Conservation (phyloP, 805 yeast species). For the Cyberlindnera xylosilytica region DNA sequence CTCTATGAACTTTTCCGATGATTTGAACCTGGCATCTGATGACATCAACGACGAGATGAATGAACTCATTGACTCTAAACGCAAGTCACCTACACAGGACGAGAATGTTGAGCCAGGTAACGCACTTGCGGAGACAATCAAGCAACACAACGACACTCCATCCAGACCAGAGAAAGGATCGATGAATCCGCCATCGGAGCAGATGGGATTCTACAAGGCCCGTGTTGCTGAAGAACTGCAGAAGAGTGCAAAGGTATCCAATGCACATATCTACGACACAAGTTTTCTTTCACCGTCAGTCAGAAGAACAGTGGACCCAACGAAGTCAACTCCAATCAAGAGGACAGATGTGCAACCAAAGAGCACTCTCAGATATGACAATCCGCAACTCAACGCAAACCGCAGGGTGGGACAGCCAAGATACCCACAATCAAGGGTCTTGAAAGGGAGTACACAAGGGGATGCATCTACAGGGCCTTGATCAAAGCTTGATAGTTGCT, state of each 20-base stretch:
- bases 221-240: constrained; percentile 58
- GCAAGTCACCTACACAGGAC: constrained; percentile 17
- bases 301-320: constrained; percentile 62
- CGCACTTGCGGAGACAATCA: constrained; percentile 5
- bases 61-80: constrained; percentile 21
- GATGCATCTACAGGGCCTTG: not conserved
- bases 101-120: constrained; percentile 9
- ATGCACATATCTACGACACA: no score
- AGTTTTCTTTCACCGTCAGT: constrained; percentile 55
- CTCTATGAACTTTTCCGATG: constrained; percentile 53
- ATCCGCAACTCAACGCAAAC: constrained; percentile 26
- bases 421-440: constrained; percentile 24
- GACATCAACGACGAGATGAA: constrained; percentile 31
- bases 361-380: constrained; percentile 29
- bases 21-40: constrained; percentile 36
- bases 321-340: constrained; percentile 61
- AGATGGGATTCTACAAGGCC: constrained; percentile 56
- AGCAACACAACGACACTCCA: constrained; percentile 13
- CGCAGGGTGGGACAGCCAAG: constrained; percentile 29
- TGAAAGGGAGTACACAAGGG: constrained; percentile 6
- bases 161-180: constrained; percentile 1
- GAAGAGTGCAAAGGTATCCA: constrained; percentile 41
- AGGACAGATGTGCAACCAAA: constrained; percentile 28
- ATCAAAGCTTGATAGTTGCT: no score
- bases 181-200: constrained; percentile 9